A percentile compares a stretch with the other conserved stretches of the same genome.
These are phyloP conservation scores for Bjerkandera adusta DNA, from an alignment of 1,284 basidiomycete genomes.

Conservation along the genomic window DNA sequence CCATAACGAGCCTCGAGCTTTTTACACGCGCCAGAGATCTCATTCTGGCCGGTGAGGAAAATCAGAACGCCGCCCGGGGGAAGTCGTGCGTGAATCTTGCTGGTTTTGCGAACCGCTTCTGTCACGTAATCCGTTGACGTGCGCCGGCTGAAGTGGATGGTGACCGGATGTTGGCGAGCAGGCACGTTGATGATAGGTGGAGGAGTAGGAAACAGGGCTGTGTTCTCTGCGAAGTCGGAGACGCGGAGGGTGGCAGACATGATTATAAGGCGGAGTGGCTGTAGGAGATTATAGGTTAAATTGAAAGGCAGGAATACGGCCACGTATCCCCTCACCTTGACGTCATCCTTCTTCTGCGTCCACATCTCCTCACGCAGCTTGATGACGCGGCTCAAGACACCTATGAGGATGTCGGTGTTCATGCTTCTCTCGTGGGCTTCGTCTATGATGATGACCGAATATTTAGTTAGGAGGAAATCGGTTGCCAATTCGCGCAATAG, in stretches of 20 bases:
- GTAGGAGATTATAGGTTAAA: slow-evolving; percentile 10
- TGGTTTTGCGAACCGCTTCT: slow-evolving; percentile 88
- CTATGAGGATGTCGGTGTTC: slow-evolving; percentile 98
- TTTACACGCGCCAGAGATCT: slow-evolving; percentile 65
- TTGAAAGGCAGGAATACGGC: too few species aligned
- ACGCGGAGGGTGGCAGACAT: slow-evolving; percentile 99
- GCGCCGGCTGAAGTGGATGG: slow-evolving; percentile 88
- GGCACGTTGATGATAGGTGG: slow-evolving; percentile 91
- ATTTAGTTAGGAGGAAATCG: slow-evolving; percentile 89
- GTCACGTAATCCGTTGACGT: slow-evolving; percentile 88
- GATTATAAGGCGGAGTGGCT: slow-evolving; percentile 92
- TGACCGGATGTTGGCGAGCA: slow-evolving; percentile 94
- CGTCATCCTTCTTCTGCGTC: slow-evolving; percentile 66
- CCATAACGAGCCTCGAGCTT: slow-evolving; percentile 82
- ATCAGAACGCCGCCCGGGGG: slow-evolving; percentile 73
- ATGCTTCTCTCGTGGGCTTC: slow-evolving; percentile 98
- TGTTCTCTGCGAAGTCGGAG: slow-evolving; percentile 90
- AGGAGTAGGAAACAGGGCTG: slow-evolving; percentile 74
- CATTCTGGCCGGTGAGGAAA: slow-evolving; percentile 78
- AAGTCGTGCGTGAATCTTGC: slow-evolving; percentile 74
- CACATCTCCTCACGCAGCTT: slow-evolving; percentile 87
- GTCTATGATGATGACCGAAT: slow-evolving; percentile 94
- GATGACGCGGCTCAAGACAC: slow-evolving; percentile 90
- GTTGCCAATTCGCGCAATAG: slow-evolving; percentile 89
- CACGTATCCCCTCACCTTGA: slow-evolving; percentile 52